A percentile compares a stretch with the other conserved stretches of the same genome.
Conservation (phyloP, 208 protist species). For the Trypanosoma cruzi region DNA sequence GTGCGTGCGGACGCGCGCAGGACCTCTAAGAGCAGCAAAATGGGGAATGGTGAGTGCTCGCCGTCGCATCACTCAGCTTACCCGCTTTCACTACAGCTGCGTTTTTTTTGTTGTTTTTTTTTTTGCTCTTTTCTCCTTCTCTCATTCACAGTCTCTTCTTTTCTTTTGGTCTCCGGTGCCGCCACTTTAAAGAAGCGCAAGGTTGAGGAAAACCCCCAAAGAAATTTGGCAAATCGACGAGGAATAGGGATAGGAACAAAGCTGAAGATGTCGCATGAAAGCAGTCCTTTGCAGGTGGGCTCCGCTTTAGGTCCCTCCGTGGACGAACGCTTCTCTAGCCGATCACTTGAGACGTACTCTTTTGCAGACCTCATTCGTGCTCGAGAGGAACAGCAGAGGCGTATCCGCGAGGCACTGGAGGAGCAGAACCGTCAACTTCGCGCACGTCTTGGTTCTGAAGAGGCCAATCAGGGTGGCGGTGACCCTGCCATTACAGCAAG, state of each 20-base stretch:
- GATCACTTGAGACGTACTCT: background rate
- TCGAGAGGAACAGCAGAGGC: constrained; percentile 23
- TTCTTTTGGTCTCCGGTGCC: background rate
- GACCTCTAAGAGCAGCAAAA: no score
- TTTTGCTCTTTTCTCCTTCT: background rate
- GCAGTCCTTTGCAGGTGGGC: background rate
- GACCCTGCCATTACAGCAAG: background rate
- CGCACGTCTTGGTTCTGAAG: constrained; percentile 17
- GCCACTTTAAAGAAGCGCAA: background rate
- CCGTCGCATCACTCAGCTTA: background rate
- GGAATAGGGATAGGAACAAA: no score
- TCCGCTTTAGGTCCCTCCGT: background rate
- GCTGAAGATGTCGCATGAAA: constrained; percentile 4
- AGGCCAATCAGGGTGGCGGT: background rate
- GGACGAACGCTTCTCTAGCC: background rate
- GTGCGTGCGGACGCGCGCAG: no score
- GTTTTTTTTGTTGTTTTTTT: no score
- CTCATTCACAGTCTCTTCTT: background rate
- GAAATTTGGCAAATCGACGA: background rate
- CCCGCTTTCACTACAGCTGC: background rate
- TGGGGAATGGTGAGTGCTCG: no score
- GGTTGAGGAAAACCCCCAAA: background rate
- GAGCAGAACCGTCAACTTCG: constrained; percentile 27
- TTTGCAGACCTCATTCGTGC: constrained; percentile 25
- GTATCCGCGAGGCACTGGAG: constrained; percentile 19